Percentiles rank a stretch among this genome's conserved stretches.
Evolutionary conservation across 352 stramenopile genomes (phyloP).

Genomic region (Aphanomyces invadans): DNA sequence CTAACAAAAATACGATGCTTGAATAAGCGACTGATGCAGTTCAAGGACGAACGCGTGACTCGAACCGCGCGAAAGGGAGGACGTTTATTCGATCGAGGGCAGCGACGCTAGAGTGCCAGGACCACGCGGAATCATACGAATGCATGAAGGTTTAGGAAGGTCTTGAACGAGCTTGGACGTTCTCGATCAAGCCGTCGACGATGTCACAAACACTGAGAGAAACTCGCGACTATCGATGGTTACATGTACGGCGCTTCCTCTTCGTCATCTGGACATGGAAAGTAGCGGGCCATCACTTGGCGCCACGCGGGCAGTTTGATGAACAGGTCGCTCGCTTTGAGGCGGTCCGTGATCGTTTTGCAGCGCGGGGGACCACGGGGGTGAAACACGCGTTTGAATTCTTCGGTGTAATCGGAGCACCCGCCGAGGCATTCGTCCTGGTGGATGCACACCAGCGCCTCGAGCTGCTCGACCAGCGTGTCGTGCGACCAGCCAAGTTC

Average conservation of each 20-base stretch:
- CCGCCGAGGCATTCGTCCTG: slow-evolving; percentile 35
- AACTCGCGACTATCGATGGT: too few relatives aligned
- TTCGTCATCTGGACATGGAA: neutral
- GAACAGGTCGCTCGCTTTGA: neutral
- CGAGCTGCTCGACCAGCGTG: slow-evolving; percentile 22
- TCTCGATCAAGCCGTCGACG: too few relatives aligned
- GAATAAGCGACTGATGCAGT: too few relatives aligned
- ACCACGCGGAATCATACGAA: too few relatives aligned
- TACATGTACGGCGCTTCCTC: neutral
- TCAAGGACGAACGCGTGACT: too few relatives aligned
- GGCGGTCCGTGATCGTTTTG: slow-evolving; percentile 32
- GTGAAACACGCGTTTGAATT: slow-evolving; percentile 34
- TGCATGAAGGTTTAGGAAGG: too few relatives aligned
- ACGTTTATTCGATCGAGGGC: too few relatives aligned
- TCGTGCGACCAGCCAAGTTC: slow-evolving; percentile 10
- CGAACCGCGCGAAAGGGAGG: too few relatives aligned
- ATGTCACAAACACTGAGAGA: too few relatives aligned
- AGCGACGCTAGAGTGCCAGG: too few relatives aligned
- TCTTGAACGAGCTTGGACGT: too few relatives aligned
- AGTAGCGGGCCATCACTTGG: neutral
- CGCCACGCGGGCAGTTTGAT: neutral
- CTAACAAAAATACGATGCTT: too few relatives aligned
- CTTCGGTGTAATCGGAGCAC: slow-evolving; percentile 34
- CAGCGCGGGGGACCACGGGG: slow-evolving; percentile 29
- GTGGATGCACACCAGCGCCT: slow-evolving; percentile 41